Conservation (phyloP, 164 flowering plant genomes). For the Piper longum region DNA sequence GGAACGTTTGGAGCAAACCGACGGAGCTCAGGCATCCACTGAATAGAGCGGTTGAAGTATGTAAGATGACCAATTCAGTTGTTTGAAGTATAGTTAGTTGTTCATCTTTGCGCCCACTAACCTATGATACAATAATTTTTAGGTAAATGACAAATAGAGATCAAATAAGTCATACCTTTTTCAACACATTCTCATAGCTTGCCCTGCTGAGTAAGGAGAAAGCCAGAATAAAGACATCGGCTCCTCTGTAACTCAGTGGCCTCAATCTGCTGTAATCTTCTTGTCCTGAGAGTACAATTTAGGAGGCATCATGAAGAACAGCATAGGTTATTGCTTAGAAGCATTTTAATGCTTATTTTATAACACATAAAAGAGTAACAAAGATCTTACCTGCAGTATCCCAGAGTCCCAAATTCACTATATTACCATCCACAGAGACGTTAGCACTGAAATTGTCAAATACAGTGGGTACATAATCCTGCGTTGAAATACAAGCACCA, state of each 20-base stretch:
- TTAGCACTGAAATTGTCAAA: slow-evolving; percentile 97
- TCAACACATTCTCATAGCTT: slow-evolving; percentile 97
- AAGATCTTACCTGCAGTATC: slow-evolving; percentile 79
- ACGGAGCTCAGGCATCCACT: slow-evolving; percentile 99
- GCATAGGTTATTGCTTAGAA: not conserved
- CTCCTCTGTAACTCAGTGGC: slow-evolving; percentile 97
- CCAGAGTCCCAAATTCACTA: slow-evolving; percentile 94
- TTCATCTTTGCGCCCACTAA: not conserved
- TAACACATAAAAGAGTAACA: not conserved
- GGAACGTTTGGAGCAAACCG: slow-evolving; percentile 96
- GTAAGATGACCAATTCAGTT: not conserved
- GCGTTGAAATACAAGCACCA: slow-evolving; percentile 4
- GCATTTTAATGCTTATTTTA: not conserved
- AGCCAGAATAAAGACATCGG: slow-evolving; percentile 91
- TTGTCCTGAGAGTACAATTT: slow-evolving; percentile 42
- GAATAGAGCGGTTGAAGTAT: slow-evolving; percentile 2
- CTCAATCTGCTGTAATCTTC: slow-evolving; percentile 98
- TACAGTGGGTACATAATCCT: slow-evolving; percentile 95
- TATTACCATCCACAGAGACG: slow-evolving; percentile 92
- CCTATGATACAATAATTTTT: not conserved
- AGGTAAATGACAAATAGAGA: not conserved
- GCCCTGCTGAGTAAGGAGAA: slow-evolving; percentile 93
- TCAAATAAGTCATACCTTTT: slow-evolving; percentile 47
- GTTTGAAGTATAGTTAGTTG: not conserved
- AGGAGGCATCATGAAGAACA: not conserved